phyloP scores from a whole-genome alignment of 106 monocot species.

The Iris macrosiphon region DNA sequence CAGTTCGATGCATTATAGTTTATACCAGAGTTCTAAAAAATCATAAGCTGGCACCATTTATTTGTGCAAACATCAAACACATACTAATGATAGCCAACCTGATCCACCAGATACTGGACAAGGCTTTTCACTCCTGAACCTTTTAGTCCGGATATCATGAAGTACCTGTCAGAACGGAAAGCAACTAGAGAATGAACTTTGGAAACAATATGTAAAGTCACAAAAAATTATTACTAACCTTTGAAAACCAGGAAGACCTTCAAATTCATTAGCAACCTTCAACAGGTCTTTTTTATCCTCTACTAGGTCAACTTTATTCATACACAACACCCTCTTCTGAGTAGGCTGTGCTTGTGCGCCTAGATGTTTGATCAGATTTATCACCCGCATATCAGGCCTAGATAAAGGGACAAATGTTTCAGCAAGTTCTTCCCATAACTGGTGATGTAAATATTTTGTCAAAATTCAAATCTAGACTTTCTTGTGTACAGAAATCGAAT shows the following conservation, averaged over 20 bases:
- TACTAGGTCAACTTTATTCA: constrained; percentile 96
- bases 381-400: constrained; percentile 76
- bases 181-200: background rate
- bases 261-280: constrained; percentile 92
- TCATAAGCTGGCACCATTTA: background rate
- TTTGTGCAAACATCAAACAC: background rate
- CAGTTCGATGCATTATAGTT: no score
- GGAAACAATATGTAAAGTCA: background rate
- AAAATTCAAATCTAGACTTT: background rate
- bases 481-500: no score
- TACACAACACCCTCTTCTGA: constrained; percentile 84
- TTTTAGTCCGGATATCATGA: constrained; percentile 95
- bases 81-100: constrained; percentile 34
- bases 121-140: constrained; percentile 93
- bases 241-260: constrained; percentile 87
- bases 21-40: no score
- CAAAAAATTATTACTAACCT: constrained; percentile 29
- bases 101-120: constrained; percentile 67
- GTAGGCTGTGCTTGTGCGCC: constrained; percentile 49
- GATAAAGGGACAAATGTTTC: constrained; percentile 9
- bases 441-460: background rate
- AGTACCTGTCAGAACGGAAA: constrained; percentile 51
- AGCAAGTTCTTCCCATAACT: background rate
- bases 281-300: constrained; percentile 81
- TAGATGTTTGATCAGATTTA: constrained; percentile 72